Conservation (phyloP, 257 asterid genomes). For the Nicotiana tomentosiformis region DNA sequence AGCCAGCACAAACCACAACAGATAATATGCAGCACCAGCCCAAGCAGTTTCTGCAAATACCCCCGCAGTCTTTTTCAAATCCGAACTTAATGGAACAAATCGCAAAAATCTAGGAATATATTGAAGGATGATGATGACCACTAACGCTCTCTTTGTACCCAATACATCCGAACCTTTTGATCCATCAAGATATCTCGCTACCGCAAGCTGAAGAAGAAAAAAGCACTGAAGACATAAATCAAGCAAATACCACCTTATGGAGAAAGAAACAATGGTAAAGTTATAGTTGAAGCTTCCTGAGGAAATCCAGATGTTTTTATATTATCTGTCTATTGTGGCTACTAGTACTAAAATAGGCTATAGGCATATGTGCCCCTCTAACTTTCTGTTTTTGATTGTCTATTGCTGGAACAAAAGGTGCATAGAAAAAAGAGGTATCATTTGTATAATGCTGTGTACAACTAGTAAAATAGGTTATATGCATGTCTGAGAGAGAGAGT, state of each 20-base stretch:
- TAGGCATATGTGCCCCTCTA: not conserved
- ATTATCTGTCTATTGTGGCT: not conserved
- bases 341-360: not conserved
- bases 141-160: constrained; percentile 65
- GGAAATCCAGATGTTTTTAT: not conserved
- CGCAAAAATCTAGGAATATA: constrained; percentile 77
- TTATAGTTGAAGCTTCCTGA: not conserved
- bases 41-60: constrained; percentile 97
- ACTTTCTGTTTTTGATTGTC: not conserved
- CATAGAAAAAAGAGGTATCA: not conserved
- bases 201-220: constrained; percentile 53
- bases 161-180: constrained; percentile 69
- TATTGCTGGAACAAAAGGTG: not conserved
- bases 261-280: not conserved
- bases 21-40: constrained; percentile 98
- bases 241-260: not conserved
- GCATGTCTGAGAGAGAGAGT: not conserved
- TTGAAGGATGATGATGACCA: constrained; percentile 64
- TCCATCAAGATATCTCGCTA: constrained; percentile 70
- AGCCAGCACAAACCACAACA: constrained; percentile 89
- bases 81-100: constrained; percentile 73
- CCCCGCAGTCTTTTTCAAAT: constrained; percentile 88
- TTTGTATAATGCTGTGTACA: not conserved
- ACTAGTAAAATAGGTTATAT: not conserved
- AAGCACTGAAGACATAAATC: constrained; percentile 2